Percentiles rank a stretch among this genome's conserved stretches.
These are phyloP conservation scores for Melastoma malabathricum DNA, from an alignment of 345 rosid genomes.

Conservation along the genomic window DNA sequence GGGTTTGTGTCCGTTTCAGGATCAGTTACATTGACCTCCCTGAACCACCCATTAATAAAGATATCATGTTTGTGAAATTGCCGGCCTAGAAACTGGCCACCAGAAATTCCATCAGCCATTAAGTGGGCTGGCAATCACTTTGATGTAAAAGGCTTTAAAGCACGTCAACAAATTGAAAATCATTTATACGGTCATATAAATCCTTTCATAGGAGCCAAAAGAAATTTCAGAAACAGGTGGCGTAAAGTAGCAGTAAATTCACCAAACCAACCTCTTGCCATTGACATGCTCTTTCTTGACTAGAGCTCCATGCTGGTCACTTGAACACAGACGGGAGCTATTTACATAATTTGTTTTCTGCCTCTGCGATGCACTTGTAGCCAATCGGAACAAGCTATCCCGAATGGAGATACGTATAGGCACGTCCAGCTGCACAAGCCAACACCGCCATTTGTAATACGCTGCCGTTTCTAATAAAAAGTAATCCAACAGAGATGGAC, in stretches of 20 bases:
- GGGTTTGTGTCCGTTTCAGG: conserved; percentile 81
- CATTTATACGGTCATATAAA: no score
- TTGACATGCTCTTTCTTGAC: conserved; percentile 24
- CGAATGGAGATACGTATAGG: conserved; percentile 61
- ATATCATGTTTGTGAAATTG: no score
- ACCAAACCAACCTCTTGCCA: conserved; percentile 29
- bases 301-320: conserved; percentile 30
- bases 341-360: conserved; percentile 39
- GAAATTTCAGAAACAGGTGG: no score
- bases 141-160: no score
- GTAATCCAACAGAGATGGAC: conserved; percentile 1
- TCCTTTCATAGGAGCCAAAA: no score
- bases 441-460: conserved; percentile 9
- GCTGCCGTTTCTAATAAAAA: conserved; percentile 7
- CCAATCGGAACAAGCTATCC: conserved; percentile 94
- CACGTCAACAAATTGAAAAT: no score
- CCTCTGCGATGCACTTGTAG: conserved; percentile 74
- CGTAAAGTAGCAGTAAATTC: no score
- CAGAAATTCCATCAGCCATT: no score
- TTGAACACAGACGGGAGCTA: conserved; percentile 33
- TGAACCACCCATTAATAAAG: conserved; percentile 11
- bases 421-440: conserved; percentile 52
- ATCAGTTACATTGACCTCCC: conserved; percentile 34
- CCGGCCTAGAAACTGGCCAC: no score
- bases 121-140: no score